Evolutionary conservation across 2,329 filamentous ascomycete genomes (phyloP).

Genomic region (Cordyceps pruinosa): DNA sequence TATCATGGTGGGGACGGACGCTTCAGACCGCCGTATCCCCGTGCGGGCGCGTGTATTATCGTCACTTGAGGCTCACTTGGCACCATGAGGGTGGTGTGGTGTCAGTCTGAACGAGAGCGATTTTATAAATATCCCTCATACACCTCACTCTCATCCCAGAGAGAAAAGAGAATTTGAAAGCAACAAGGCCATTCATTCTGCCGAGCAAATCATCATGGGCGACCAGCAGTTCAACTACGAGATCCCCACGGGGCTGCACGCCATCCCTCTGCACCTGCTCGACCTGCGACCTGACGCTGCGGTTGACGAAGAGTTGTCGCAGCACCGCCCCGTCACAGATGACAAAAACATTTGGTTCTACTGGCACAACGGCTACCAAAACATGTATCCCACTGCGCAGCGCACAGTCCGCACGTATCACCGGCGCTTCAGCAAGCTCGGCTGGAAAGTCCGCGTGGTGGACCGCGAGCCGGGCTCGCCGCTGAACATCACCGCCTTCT

Average conservation of each 20-base stretch:
- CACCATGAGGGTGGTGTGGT: too few relatives aligned
- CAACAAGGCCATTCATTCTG: neutral
- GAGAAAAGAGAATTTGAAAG: too few relatives aligned
- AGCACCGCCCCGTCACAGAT: constrained; percentile 30
- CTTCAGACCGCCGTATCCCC: neutral
- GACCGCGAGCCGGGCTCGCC: constrained; percentile 37
- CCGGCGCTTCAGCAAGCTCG: constrained; percentile 41
- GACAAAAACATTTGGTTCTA: constrained; percentile 54
- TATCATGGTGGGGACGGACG: neutral
- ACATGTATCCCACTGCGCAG: constrained; percentile 44
- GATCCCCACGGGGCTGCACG: constrained; percentile 29
- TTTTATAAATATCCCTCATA: too few relatives aligned
- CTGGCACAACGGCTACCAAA: constrained; percentile 44
- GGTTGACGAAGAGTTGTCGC: constrained; percentile 35
- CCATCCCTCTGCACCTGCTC: constrained; percentile 31
- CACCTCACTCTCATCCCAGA: too few relatives aligned
- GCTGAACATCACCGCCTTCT: constrained; percentile 41
- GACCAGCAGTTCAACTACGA: neutral
- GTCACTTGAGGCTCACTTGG: too few relatives aligned
- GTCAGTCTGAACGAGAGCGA: too few relatives aligned
- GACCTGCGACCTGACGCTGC: constrained; percentile 40
- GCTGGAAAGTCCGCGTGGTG: constrained; percentile 48
- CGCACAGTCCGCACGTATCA: constrained; percentile 49
- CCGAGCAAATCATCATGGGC: neutral
- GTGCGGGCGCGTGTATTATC: neutral